phyloP scores from a whole-genome alignment of 192 early-diverging fungal species.

The Gonapodya prolifera region DNA sequence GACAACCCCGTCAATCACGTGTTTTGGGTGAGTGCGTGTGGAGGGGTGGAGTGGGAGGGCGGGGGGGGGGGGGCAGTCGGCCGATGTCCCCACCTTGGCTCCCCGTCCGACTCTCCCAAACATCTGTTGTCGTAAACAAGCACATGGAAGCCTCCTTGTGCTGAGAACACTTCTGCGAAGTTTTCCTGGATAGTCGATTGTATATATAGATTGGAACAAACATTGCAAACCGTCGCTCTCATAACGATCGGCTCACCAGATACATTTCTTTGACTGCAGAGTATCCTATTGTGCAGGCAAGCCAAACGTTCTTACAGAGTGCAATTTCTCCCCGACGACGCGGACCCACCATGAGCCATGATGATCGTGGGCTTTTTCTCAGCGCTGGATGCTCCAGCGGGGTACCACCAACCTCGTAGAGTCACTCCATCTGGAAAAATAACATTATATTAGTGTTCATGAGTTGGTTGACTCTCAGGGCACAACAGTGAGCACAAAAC shows the following conservation, averaged over 20 bases:
- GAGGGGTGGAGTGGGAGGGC: too few relatives aligned
- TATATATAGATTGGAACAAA: too few relatives aligned
- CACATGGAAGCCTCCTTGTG: background rate
- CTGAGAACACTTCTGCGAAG: background rate
- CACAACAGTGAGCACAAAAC: too few relatives aligned
- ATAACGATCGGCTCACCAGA: background rate
- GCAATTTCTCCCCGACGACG: background rate
- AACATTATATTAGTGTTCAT: too few relatives aligned
- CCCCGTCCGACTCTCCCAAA: slow-evolving; percentile 2
- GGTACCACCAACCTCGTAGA: slow-evolving; percentile 1
- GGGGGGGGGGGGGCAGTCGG: too few relatives aligned
- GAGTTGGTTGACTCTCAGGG: too few relatives aligned
- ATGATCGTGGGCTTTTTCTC: background rate
- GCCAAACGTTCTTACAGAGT: background rate
- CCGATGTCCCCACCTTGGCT: background rate
- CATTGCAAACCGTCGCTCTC: too few relatives aligned
- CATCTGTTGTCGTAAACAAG: background rate
- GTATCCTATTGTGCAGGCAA: background rate
- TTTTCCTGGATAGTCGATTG: too few relatives aligned
- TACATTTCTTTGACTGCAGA: background rate
- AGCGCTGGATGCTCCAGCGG: background rate
- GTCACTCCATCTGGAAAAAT: background rate
- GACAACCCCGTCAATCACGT: background rate
- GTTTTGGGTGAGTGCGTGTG: too few relatives aligned
- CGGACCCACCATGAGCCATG: background rate